phyloP scores from a whole-genome alignment of 2,329 filamentous ascomycete species.

The Trichoderma lentiforme region DNA sequence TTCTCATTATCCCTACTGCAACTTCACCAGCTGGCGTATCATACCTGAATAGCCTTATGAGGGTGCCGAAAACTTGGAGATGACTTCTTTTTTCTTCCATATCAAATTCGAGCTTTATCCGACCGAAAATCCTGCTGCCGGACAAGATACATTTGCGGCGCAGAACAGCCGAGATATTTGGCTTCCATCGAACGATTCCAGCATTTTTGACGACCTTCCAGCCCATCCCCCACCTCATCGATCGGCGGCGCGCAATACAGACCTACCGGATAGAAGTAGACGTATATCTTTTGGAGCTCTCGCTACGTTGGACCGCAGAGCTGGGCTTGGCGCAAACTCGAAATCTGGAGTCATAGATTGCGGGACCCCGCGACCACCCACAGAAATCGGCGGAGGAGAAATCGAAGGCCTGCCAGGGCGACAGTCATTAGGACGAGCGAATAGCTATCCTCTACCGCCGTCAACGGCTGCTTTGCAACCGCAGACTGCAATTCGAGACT shows the following conservation, averaged over 20 bases:
- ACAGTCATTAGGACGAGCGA: constrained; percentile 39
- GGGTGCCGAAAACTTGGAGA: constrained; percentile 27
- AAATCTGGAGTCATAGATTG: constrained; percentile 47
- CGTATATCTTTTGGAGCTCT: constrained; percentile 19
- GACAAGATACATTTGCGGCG: constrained; percentile 16
- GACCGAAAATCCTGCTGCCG: constrained; percentile 36
- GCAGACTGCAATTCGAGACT: constrained; percentile 59
- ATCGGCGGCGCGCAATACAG: not conserved
- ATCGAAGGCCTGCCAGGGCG: constrained; percentile 39
- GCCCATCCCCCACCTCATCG: constrained; percentile 40
- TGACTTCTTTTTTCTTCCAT: constrained; percentile 64
- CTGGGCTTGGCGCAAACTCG: constrained; percentile 15
- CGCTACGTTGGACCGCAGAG: not conserved
- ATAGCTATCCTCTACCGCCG: constrained; percentile 43
- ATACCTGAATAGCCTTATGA: not conserved
- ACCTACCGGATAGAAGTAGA: constrained; percentile 2
- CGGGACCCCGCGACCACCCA: constrained; percentile 39
- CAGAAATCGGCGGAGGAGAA: constrained; percentile 34
- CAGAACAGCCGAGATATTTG: constrained; percentile 38
- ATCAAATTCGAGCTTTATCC: constrained; percentile 64
- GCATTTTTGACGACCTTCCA: constrained; percentile 56
- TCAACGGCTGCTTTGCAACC: constrained; percentile 45
- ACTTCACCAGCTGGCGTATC: not conserved
- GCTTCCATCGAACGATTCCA: constrained; percentile 46
- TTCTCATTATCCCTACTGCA: not conserved